Evolutionary conservation across 2,329 filamentous ascomycete species (phyloP).

Genomic region (Polytolypa hystricis): DNA sequence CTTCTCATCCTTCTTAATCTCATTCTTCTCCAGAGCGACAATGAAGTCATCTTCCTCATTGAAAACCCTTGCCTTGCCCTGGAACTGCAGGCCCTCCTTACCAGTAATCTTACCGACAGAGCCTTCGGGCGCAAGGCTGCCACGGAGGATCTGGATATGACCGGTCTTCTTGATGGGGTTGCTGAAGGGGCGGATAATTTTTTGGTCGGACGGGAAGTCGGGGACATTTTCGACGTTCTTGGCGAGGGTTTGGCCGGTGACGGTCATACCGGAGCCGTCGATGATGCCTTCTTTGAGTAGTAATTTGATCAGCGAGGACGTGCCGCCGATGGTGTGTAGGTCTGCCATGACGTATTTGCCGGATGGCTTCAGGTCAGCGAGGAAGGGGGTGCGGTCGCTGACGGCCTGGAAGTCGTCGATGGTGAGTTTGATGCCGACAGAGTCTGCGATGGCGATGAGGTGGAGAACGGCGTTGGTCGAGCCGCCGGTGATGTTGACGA

Average conservation of each 20-base stretch:
- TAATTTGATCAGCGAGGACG: constrained; percentile 47
- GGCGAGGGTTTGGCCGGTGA: constrained; percentile 48
- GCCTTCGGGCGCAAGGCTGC: constrained; percentile 57
- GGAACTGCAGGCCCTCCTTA: constrained; percentile 59
- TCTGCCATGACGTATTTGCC: constrained; percentile 53
- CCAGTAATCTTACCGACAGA: constrained; percentile 67
- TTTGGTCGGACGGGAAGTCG: constrained; percentile 57
- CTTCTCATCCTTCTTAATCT: constrained; percentile 65
- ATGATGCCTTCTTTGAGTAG: constrained; percentile 48
- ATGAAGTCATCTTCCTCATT: constrained; percentile 61
- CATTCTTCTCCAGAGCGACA: constrained; percentile 52
- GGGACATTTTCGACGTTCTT: constrained; percentile 49
- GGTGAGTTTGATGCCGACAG: constrained; percentile 68
- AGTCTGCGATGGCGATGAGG: constrained; percentile 71
- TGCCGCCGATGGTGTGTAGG: constrained; percentile 46
- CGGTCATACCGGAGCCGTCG: constrained; percentile 49
- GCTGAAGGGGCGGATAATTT: constrained; percentile 56
- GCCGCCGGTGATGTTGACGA: constrained; percentile 71
- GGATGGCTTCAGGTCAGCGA: constrained; percentile 74
- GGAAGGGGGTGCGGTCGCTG: constrained; percentile 65
- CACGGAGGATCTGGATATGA: constrained; percentile 62
- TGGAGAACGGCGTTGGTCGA: constrained; percentile 81
- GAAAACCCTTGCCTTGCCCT: constrained; percentile 59
- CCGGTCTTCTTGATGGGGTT: constrained; percentile 61
- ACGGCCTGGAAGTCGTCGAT: constrained; percentile 80